Evolutionary conservation across 345 rosid species (phyloP), one percentile per base, ranked within the genome.

Genomic region (Crucihimalaya himalaica): DNA sequence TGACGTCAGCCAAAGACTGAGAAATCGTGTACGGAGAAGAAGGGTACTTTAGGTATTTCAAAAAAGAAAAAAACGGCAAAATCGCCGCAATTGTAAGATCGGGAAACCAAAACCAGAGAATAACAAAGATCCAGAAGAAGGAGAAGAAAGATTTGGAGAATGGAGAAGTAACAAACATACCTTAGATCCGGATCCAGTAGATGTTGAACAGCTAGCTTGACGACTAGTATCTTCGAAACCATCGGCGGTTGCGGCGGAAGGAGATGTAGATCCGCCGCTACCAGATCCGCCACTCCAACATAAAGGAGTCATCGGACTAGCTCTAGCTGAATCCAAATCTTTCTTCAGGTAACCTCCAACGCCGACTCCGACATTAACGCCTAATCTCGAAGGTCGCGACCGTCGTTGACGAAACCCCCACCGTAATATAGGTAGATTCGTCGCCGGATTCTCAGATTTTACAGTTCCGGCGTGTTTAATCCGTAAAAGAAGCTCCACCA

Each of bases 261-360:
- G 90, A 21, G 86, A 84, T 2, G 89, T 88, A 19, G 92, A 88
- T 5, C 60, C 64, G 16, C 81, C 68, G 16, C 72, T 74, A 63
- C 81, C 81, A 66, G 81, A 80, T 71, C 91, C 83, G 13, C 88
- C 84, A 79, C 84, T 87, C 95, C 95, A 89, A 3, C 88, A 84
- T 15, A 89, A 85, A 3, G 95, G 89, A n/a, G 95, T 89, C 37
- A 84, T 85, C 3, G 95, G 95, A 64, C 91, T 89, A n/a, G 80
- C 82, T 73, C 94, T 74, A 40, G 53, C 71, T 25, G 85, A 85
- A 71, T 86, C 88, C 12, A 68, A 79, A 40, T 82, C 81, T 20
- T 69, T 82, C 79, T 80, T 83, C 63, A 11, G 84, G 6, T 71
- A 71, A 16, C 68, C 58, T 46, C 78, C 66, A 14, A 65, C 70